These are phyloP conservation scores for Claviceps spartinae DNA, from an alignment of 2,329 filamentous ascomycete species.

Conservation along the genomic window DNA sequence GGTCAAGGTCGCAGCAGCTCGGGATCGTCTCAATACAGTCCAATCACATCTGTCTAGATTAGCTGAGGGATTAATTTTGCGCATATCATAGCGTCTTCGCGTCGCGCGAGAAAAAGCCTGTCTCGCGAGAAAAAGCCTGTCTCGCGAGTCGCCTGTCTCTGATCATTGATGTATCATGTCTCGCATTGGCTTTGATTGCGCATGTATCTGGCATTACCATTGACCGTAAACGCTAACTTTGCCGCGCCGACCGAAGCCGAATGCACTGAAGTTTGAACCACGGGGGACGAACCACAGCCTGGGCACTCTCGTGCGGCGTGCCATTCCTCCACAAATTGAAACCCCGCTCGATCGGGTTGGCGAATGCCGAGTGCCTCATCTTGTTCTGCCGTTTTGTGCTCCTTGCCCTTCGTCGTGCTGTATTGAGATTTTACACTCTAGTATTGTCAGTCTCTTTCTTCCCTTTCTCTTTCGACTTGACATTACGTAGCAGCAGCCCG, in stretches of 20 bases:
- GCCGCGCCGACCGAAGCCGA: not conserved
- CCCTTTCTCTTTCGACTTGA: not conserved
- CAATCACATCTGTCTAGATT: not conserved
- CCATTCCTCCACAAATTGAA: not conserved
- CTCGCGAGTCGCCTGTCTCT: too few species aligned
- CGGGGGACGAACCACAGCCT: not conserved
- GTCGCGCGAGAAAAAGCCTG: not conserved
- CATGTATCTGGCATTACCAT: not conserved
- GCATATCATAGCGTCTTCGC: not conserved
- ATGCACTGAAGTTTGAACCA: not conserved
- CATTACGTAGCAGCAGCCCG: not conserved
- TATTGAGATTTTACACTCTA: too few species aligned
- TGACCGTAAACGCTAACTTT: not conserved
- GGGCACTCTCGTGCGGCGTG: not conserved
- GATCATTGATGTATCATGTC: not conserved
- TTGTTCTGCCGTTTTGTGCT: not conserved
- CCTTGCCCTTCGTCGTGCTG: not conserved
- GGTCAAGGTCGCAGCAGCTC: not conserved
- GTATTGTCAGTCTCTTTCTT: not conserved
- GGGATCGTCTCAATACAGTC: not conserved
- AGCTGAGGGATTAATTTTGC: not conserved
- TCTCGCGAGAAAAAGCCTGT: not conserved
- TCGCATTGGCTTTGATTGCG: not conserved
- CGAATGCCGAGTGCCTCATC: not conserved
- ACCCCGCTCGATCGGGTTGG: not conserved